A percentile compares a stretch with the other conserved stretches of the same genome.
Conservation (phyloP, 768 basidiomycete species). For the Imleria badia region DNA sequence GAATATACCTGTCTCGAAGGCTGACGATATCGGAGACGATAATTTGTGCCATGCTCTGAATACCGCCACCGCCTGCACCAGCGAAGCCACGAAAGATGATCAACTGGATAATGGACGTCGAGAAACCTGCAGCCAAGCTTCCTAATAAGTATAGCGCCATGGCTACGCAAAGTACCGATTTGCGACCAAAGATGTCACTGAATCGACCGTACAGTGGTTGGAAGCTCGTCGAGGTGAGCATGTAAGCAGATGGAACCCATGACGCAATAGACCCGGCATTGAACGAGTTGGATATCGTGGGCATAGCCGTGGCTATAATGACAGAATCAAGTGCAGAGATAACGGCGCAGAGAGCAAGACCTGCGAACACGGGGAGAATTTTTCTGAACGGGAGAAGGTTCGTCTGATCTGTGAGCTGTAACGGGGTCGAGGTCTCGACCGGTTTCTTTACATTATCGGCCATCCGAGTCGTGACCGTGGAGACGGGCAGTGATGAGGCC, state of each 20-base stretch:
- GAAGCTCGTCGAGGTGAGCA: conserved; percentile 51
- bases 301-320: conserved; percentile 72
- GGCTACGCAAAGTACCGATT: conserved; percentile 53
- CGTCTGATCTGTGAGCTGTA: conserved; percentile 66
- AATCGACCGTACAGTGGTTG: conserved; percentile 56
- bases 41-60: conserved; percentile 69
- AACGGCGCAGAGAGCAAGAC: conserved; percentile 59
- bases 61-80: conserved; percentile 70
- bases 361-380: conserved; percentile 59
- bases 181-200: conserved; percentile 68
- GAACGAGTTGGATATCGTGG: conserved; percentile 66
- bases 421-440: neutral
- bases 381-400: conserved; percentile 68
- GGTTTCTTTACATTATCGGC: neutral
- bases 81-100: conserved; percentile 70
- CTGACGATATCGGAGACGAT: conserved; percentile 73
- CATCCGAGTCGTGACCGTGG: conserved; percentile 1
- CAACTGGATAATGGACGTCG: conserved; percentile 60
- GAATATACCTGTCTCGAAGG: conserved; percentile 56
- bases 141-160: conserved; percentile 68
- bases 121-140: conserved; percentile 64
- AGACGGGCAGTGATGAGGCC: conserved; percentile 1
- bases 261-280: conserved; percentile 45
- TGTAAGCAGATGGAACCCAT: conserved; percentile 74
- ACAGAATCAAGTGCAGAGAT: conserved; percentile 69